Evolutionary conservation across 192 early-diverging fungal species (phyloP).

Genomic region (Diversispora eburnea): DNA sequence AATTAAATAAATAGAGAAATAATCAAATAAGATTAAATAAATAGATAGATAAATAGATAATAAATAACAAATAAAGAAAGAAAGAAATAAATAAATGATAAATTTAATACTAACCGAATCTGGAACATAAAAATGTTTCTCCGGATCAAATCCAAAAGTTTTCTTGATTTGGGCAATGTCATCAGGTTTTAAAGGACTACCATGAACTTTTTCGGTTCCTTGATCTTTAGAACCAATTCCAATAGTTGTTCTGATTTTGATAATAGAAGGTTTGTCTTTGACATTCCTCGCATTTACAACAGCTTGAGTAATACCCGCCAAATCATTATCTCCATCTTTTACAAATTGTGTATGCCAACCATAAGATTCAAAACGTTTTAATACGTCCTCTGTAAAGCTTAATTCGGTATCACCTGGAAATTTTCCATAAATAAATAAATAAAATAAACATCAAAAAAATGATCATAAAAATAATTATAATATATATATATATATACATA

Average conservation of each 20-base stretch:
- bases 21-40: slow-evolving; percentile 39
- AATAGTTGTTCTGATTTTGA: slow-evolving; percentile 88
- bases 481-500: no score
- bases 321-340: slow-evolving; percentile 77
- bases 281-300: slow-evolving; percentile 80
- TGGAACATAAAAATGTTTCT: slow-evolving; percentile 71
- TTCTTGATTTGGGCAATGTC: slow-evolving; percentile 80
- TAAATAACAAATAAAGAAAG: slow-evolving; percentile 13
- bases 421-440: not conserved
- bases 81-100: slow-evolving; percentile 39
- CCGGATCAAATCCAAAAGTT: slow-evolving; percentile 79
- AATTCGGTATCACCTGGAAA: slow-evolving; percentile 52
- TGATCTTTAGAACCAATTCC: slow-evolving; percentile 86
- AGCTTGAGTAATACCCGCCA: slow-evolving; percentile 66
- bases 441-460: not conserved
- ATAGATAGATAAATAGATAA: slow-evolving; percentile 53
- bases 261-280: slow-evolving; percentile 84
- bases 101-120: slow-evolving; percentile 55
- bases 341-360: slow-evolving; percentile 87
- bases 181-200: slow-evolving; percentile 73
- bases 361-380: slow-evolving; percentile 84
- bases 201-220: slow-evolving; percentile 92
- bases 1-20: slow-evolving; percentile 55
- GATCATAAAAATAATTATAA: not conserved
- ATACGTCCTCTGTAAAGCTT: slow-evolving; percentile 91